Conservation (phyloP, 1,284 basidiomycete genomes). For the Volvariella volvacea region DNA sequence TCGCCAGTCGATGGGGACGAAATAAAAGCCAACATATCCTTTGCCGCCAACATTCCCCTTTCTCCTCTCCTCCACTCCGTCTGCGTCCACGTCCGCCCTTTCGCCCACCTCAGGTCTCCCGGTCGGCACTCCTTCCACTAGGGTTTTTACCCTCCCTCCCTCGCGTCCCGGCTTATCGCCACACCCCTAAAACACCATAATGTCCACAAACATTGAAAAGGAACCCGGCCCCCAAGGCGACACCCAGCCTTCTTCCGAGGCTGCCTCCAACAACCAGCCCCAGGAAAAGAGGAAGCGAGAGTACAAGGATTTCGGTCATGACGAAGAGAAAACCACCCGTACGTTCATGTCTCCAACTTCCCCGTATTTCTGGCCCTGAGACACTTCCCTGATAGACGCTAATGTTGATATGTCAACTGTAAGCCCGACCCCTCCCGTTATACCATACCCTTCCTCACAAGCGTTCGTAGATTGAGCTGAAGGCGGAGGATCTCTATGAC, state of each 20-base stretch:
- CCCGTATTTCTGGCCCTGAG: slow-evolving; percentile 3
- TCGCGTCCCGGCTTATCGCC: slow-evolving; percentile 11
- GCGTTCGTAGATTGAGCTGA: slow-evolving; percentile 71
- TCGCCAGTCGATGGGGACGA: slow-evolving; percentile 15
- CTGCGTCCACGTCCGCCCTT: slow-evolving; percentile 14
- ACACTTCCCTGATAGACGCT: slow-evolving; percentile 47
- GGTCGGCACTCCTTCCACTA: slow-evolving; percentile 10
- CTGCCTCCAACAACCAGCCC: slow-evolving; percentile 22
- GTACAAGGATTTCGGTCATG: slow-evolving; percentile 89
- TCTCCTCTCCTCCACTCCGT: slow-evolving; percentile 16
- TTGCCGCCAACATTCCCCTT: slow-evolving; percentile 17
- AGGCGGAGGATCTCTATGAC: slow-evolving; percentile 93
- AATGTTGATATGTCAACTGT: slow-evolving; percentile 84
- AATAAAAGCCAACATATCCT: slow-evolving; percentile 25
- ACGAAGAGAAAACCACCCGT: slow-evolving; percentile 67
- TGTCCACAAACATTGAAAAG: slow-evolving; percentile 50
- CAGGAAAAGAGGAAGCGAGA: slow-evolving; percentile 75
- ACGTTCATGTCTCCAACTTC: slow-evolving; percentile 25
- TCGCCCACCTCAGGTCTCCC: slow-evolving; percentile 9
- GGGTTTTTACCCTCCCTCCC: slow-evolving; percentile 11
- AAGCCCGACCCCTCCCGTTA: slow-evolving; percentile 16
- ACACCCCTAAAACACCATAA: slow-evolving; percentile 20
- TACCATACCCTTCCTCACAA: slow-evolving; percentile 8
- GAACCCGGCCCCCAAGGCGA: slow-evolving; percentile 47
- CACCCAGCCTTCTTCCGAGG: slow-evolving; percentile 24